Evolutionary conservation across 768 basidiomycete species (phyloP), one percentile per base, ranked within the genome.

Genomic region (Pluteus cervinus): DNA sequence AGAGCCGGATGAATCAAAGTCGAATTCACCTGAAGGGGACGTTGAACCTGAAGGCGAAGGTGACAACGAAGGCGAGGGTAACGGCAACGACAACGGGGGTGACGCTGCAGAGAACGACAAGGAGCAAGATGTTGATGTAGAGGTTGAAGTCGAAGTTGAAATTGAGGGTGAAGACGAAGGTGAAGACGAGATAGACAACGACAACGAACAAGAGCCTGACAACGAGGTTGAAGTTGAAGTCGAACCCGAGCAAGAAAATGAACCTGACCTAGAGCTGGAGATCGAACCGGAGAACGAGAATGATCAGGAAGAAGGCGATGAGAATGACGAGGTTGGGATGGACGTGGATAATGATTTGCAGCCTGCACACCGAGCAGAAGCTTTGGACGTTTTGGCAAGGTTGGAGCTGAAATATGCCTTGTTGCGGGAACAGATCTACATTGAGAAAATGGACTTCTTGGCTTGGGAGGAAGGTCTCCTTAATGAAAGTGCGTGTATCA

Each of bases 401-500:
- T 93, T 99, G 48, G 94, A 99, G 54, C 77, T 97, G 60, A 89
- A 87, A 52, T 96, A 92, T 58, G 92, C 93, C 0, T 61, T 85
- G 22, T 58, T 97, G 39, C 65, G 94, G 32, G 92, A 97, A 55
- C 69, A 79, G 34, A 68, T 97, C 11, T 97, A 93, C 56, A 70
- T 97, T 14, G 94, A 98, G 62, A 86, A 92, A 56, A 91, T 97
- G 89, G 86, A 91, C 26, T 79, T 76, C 4, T 64, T 94, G 6
- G 83, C 86, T 23, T 84, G 81, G 76, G 94, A 98, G 58, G 91
- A 97, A 52, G 63, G 74, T 10, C 65, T 92, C 49, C 71, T 98
- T 16, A 66, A 75, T 20, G 74, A 81, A 29, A 86, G 92, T 91
- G 47, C 48, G 79, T 64, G 15, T 5, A 15, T 20, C 12, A 4